phyloP scores from a whole-genome alignment of 371 early-diverging fungal genomes.

The Mucor circinelloides region DNA sequence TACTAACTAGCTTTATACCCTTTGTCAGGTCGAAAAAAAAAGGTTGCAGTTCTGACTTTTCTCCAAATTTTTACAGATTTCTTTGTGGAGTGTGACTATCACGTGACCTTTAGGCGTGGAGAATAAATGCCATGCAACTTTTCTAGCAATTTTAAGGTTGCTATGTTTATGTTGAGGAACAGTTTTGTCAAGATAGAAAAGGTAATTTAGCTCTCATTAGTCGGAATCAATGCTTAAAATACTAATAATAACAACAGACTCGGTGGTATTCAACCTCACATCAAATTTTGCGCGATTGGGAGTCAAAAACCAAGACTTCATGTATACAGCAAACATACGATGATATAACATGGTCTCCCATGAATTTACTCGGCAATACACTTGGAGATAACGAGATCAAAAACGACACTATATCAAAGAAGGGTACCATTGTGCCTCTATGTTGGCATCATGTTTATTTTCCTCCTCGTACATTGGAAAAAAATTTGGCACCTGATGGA shows the following conservation, averaged over 20 bases:
- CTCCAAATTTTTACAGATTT: too few relatives aligned
- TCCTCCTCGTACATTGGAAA: constrained; percentile 69
- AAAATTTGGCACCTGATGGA: constrained; percentile 75
- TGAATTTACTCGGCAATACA: constrained; percentile 38
- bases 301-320: not conserved
- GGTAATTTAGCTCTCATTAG: not conserved
- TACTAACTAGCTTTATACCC: too few relatives aligned
- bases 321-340: constrained; percentile 7
- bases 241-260: not conserved
- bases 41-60: too few relatives aligned
- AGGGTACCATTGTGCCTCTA: constrained; percentile 63
- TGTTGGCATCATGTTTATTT: constrained; percentile 82
- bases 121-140: too few relatives aligned
- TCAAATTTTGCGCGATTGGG: not conserved
- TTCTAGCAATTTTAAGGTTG: too few relatives aligned
- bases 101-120: too few relatives aligned
- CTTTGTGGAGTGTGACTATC: too few relatives aligned
- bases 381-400: constrained; percentile 18
- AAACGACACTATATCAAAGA: constrained; percentile 23
- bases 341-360: constrained; percentile 35
- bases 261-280: not conserved
- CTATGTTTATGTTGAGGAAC: not conserved
- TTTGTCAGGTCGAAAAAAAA: too few relatives aligned
- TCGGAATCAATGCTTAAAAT: not conserved
- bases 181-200: not conserved